Base-by-base conservation (phyloP, 2,329 filamentous ascomycete species). In the Pseudocercospora crystallina region DNA sequence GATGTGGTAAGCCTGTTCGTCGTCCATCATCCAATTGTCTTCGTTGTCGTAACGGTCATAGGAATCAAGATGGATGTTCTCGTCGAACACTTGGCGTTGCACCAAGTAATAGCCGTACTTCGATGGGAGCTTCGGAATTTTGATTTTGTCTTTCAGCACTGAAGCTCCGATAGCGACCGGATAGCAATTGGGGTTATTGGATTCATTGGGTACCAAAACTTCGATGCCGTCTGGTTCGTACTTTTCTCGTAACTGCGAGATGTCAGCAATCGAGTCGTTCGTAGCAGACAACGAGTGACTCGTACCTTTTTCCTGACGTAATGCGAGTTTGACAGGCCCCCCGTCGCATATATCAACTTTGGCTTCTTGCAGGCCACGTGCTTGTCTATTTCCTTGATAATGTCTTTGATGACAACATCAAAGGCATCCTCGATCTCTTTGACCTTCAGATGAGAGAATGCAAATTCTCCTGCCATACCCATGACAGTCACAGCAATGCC, bases 281-380 rank as follows among this genome's bases (percentile, higher is more conserved):
- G n/a, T n/a, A n/a, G n/a, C n/a, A n/a, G n/a, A n/a, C n/a, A n/a
- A n/a, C n/a, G n/a, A n/a, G n/a, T n/a, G n/a, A n/a, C n/a, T n/a
- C n/a, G n/a, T n/a, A n/a, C n/a, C n/a, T 17, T 32, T 9, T 42
- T 33, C 48, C 51, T 56, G 12, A 56, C 17, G 17, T 58, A 56
- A 2, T 13, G 8, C 20, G 36, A 41, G 12, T 48, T 56, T 1
- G 53, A 44, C 10, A 56, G 51, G 2, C 53, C 56, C 5, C 56
- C 53, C 0, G 49, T 54, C 1, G 56, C 15, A 5, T 29, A 15
- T n/a, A 58, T 55, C 7, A 55, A 15, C 3, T 47, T 17, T 2
- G 49, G 48, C 15, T 13, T 7, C 5, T 11, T 3, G n/a, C 39
- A 17, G 8, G 7, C 10, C 8, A 39, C 36, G 10, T 34, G 37